Evolutionary conservation across 768 basidiomycete species (phyloP).

Genomic region (Termitomyces sp.): DNA sequence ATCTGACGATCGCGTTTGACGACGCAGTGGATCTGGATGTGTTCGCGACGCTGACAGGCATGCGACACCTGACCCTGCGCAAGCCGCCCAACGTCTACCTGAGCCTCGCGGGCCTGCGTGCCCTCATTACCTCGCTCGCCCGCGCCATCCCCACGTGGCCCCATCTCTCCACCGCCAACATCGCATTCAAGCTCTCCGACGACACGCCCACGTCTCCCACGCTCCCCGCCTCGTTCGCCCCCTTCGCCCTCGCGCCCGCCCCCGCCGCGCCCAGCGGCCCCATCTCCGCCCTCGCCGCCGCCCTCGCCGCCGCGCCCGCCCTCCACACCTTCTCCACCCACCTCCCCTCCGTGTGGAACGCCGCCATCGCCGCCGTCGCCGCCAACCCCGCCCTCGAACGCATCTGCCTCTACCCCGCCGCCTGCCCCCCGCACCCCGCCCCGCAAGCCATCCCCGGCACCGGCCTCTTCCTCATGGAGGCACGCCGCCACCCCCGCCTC

Average conservation of each 20-base stretch:
- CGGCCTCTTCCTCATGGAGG: conserved; percentile 53
- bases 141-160: conserved; percentile 36
- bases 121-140: conserved; percentile 40
- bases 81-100: conserved; percentile 49
- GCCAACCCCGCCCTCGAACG: conserved; percentile 34
- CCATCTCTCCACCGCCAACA: conserved; percentile 41
- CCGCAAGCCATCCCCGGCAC: conserved; percentile 34
- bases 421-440: neutral
- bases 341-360: conserved; percentile 56
- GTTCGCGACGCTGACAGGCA: conserved; percentile 25
- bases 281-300: conserved; percentile 25
- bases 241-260: conserved; percentile 27
- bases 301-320: conserved; percentile 32
- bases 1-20: conserved; percentile 30
- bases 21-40: conserved; percentile 28
- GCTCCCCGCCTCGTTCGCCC: conserved; percentile 11
- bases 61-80: conserved; percentile 46
- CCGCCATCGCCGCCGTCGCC: conserved; percentile 42
- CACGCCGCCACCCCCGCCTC: conserved; percentile 44
- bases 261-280: conserved; percentile 21
- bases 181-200: conserved; percentile 53
- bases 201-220: conserved; percentile 25
- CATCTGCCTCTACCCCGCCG: neutral
- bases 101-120: conserved; percentile 40
- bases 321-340: conserved; percentile 47